These are phyloP conservation scores for Metschnikowia matae DNA, from an alignment of 805 yeast genomes.

Conservation along the genomic window DNA sequence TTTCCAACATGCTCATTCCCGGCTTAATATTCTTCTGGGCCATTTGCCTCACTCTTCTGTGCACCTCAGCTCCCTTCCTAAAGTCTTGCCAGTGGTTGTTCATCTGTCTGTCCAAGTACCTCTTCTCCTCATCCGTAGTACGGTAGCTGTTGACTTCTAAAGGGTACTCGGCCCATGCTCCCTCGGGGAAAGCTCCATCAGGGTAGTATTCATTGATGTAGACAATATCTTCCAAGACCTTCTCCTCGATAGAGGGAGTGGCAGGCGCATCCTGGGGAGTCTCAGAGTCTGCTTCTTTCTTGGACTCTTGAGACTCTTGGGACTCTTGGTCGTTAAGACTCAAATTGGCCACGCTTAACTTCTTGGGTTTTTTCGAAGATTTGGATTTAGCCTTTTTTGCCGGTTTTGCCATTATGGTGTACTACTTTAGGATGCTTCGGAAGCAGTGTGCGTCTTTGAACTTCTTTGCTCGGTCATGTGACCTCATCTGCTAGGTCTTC, in stretches of 20 bases:
- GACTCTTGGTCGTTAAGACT: conserved; percentile 6
- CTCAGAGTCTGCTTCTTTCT: not conserved
- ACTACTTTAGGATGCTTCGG: not conserved
- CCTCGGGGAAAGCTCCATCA: conserved; percentile 75
- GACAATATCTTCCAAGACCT: conserved; percentile 39
- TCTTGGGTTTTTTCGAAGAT: conserved; percentile 4
- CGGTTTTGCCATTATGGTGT: not conserved
- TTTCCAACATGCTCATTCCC: conserved; percentile 87
- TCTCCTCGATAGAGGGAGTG: not conserved
- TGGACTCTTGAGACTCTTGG: not conserved
- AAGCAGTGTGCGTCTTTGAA: not conserved
- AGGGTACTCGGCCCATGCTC: conserved; percentile 79
- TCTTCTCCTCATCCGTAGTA: conserved; percentile 79
- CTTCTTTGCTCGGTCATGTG: conserved; percentile 5
- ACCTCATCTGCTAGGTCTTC: conserved; percentile 2
- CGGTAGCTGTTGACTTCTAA: conserved; percentile 63
- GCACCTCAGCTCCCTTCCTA: conserved; percentile 95
- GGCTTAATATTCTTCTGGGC: conserved; percentile 75
- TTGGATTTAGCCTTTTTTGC: not conserved
- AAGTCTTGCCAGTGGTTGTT: conserved; percentile 75
- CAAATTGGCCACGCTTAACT: conserved; percentile 9
- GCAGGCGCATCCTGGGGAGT: conserved; percentile 4
- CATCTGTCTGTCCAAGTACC: conserved; percentile 67
- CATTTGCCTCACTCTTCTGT: conserved; percentile 81
- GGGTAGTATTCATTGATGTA: conserved; percentile 68